Evolutionary conservation across 257 asterid genomes (phyloP), one percentile per base, ranked within the genome.

Genomic region (Gentiana straminea): DNA sequence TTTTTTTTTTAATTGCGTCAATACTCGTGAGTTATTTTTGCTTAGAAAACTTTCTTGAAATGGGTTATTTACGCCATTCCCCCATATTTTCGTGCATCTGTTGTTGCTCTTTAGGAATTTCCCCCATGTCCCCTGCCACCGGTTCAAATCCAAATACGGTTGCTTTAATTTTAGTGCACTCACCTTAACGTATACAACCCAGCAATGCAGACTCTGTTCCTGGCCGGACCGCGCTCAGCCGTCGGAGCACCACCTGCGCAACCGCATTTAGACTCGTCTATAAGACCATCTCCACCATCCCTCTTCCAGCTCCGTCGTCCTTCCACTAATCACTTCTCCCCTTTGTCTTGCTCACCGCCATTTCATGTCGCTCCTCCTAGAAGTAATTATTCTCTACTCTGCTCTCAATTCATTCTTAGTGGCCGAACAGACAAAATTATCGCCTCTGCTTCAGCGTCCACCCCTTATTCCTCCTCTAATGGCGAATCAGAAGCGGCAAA

Each of bases 401-500:
- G 76, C 12, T 81, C 81, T 13, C 71, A 59, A 67, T 44, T 65
- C 55, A 52, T 63, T 61, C 65, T 71, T 64, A 64, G 54, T 12
- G 62, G 52, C 55, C 66, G 63, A 37, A 67, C 63, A 58, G 7
- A 36, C 32, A 60, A 43, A 77, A 48, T 78, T 68, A 66, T 68
- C 59, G 79, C 89, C 57, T 70, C 86, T 4, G 37, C 79, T 33
- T 69, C 90, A 44, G 50, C 65, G 53, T 66, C 90, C 11, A 66
- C 86, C 15, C 66, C 77, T 52, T 81, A 73, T 54, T 68, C 35
- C 58, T 67, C 94, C 61, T 71, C 87, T 2, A 62, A 13, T 61
- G 96, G 73, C 60, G 97, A 85, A 45, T 71, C 88, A 3, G 97
- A 88, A 38, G 77, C 81, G 72, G 91, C 82, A 33, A 92, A 92